Conservation (phyloP, 768 basidiomycete species). For the Russula vinacea region DNA sequence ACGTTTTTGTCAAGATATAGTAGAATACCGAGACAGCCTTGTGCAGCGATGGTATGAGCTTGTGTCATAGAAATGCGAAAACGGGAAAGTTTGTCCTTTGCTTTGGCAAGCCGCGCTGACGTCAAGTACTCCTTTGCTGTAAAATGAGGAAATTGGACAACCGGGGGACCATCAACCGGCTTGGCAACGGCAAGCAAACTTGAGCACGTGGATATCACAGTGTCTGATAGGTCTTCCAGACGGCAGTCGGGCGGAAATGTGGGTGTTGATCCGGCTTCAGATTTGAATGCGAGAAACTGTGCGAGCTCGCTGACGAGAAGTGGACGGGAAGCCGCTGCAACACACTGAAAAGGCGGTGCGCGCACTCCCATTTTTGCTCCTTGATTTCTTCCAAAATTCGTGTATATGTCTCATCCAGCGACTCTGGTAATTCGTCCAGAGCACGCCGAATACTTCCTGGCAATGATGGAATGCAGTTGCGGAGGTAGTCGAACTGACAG, state of each 20-base stretch:
- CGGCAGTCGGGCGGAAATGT: not conserved
- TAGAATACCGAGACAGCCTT: too few relatives aligned
- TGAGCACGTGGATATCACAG: not conserved
- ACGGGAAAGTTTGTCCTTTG: not conserved
- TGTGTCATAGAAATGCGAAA: not conserved
- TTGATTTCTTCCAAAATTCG: not conserved
- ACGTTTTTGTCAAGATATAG: not conserved
- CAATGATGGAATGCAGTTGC: not conserved
- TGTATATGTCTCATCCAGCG: not conserved
- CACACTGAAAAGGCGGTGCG: not conserved
- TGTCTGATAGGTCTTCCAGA: not conserved
- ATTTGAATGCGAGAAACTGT: constrained; percentile 1
- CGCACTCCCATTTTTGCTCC: not conserved
- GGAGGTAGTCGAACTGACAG: not conserved
- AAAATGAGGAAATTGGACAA: too few relatives aligned
- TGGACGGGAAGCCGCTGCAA: constrained; percentile 1
- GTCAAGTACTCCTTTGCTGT: not conserved
- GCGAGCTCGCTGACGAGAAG: not conserved
- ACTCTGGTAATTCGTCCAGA: not conserved
- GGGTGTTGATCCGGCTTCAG: not conserved
- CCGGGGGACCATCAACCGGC: not conserved
- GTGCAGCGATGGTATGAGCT: too few relatives aligned
- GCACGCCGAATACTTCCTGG: not conserved
- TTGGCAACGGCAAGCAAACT: not conserved
- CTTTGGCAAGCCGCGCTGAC: too few relatives aligned